Base-by-base conservation (phyloP, 148 eudicot species). In the Fallopia convolvulus region DNA sequence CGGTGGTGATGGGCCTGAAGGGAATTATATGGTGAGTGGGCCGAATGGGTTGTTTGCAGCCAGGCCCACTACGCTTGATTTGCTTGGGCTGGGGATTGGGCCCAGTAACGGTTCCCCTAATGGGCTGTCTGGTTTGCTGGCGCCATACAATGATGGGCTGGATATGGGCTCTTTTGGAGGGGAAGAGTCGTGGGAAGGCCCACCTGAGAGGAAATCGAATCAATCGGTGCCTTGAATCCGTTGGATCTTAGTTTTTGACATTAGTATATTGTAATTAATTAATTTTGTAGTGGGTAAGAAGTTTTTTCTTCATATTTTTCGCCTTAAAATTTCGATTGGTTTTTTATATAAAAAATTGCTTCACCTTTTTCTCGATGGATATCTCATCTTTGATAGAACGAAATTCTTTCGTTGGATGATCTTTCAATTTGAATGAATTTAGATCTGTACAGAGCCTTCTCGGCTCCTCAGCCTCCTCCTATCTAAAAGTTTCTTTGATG, bases 21-120 rank as follows among this genome's bases (percentile, higher is more conserved):
- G 39, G 39, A 72, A 81, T 2, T 79, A 81, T 26, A 56, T 80
- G 70, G 78, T 87, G 80, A 71, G 86, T 84, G 76, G 55, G n/a
- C 79, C 89, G 20, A 75, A 83, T 0, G 73, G 82, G 8, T n/a
- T 82, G 2, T 87, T 83, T 56, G 86, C 77, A 23, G 77, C 79
- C 36, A 83, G 79, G 75, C 94, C 91, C n/a, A 78, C 87, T 12
- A 91, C 97, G 0, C 84, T 91, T 5, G 97, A 91, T 80, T 76
- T 91, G 56, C 89, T 91, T 1, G 93, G 97, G 3, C 77, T 91
- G 5, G 97, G 97, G 17, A 77, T 83, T 3, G 88, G 88, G 15
- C 75, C 47, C 3, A 78, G 80, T 23, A 81, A 77, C 47, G 85
- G 77, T 33, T 76, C 91, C 1, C 23, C 81, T 3, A 52, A 73